Base-by-base conservation (phyloP, 225 moss, liverwort and hornwort species). In the Sphagnum contortum region DNA sequence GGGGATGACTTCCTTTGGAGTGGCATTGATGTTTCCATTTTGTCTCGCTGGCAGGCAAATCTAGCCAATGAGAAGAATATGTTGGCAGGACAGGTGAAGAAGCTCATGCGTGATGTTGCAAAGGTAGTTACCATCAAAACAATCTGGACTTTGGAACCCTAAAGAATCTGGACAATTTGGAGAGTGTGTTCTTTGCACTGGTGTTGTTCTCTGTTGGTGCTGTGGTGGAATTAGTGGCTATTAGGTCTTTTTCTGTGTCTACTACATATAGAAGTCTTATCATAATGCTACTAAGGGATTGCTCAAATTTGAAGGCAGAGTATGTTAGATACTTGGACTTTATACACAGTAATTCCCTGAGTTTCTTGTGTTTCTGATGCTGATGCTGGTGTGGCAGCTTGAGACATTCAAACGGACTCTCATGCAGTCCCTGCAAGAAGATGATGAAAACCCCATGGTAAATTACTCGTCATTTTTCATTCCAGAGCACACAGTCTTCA, bases 341-440 rank as follows among this genome's bases (percentile, higher is more conserved):
- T 29, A 29, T 29, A 29, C 29, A 29, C 1, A 1, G 29, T 29
- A 29, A 29, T 29, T 29, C 29, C 29, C 29, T 29, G 29, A 29
- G 29, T 29, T 29, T 29, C 55, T n/a, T 49, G 45, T 12, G 45
- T 44, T 45, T 4, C 14, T 4, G 2, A 45, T 11, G 50, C 11
- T 67, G 65, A 57, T 44, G 65, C 71, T 66, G 29, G 29, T 29
- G 29, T 70, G 14, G 75, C 81, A 84, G 84, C 79, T 94, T 83
- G 94, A 94, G 77, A 88, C 94, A 0, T 94, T 94, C 71, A 94
- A 94, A 80, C 87, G 94, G 8, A 81, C 91, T 59, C 78, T 94
- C 2, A 89, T 94, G 91, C 91, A 94, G 64, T 94, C 94, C 29
- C 74, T 94, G 71, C 91, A 94, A 65, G 91, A 91, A 72, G 94